Evolutionary conservation across 1,284 basidiomycete species (phyloP).

Genomic region (Ganoderma lingzhi): DNA sequence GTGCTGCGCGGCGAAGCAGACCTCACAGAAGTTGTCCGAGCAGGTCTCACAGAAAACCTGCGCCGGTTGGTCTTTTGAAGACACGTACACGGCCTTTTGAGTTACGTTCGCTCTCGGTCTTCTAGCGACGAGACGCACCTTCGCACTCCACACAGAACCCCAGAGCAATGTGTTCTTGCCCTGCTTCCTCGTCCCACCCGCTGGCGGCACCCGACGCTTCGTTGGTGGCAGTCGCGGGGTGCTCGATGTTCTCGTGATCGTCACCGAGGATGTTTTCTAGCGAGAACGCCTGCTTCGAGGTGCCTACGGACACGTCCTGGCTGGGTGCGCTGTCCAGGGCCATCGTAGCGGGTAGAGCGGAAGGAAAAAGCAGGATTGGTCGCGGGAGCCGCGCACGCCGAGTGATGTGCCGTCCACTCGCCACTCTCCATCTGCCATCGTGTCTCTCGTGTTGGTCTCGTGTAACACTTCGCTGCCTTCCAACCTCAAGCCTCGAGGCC

Average conservation of each 20-base stretch:
- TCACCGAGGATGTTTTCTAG: slow-evolving; percentile 71
- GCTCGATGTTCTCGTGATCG: slow-evolving; percentile 66
- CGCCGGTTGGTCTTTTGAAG: slow-evolving; percentile 75
- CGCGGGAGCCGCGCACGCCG: slow-evolving; percentile 23
- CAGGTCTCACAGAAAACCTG: slow-evolving; percentile 76
- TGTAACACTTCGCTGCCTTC: background rate
- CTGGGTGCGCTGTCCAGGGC: slow-evolving; percentile 21
- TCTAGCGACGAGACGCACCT: slow-evolving; percentile 55
- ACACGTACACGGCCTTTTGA: slow-evolving; percentile 1
- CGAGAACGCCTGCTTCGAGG: slow-evolving; percentile 52
- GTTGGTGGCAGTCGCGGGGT: slow-evolving; percentile 48
- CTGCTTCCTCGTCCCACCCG: slow-evolving; percentile 73
- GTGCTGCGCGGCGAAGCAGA: slow-evolving; percentile 84
- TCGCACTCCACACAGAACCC: slow-evolving; percentile 85
- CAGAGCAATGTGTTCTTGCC: slow-evolving; percentile 55
- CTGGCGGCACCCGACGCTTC: slow-evolving; percentile 45
- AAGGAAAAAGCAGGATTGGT: slow-evolving; percentile 16
- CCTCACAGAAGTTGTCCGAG: slow-evolving; percentile 77
- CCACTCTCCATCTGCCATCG: background rate
- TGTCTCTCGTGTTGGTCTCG: background rate
- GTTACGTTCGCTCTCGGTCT: background rate
- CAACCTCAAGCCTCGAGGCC: background rate
- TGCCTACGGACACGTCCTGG: slow-evolving; percentile 19
- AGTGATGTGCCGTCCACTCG: background rate
- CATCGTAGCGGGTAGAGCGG: slow-evolving; percentile 27